Evolutionary conservation across 1,284 basidiomycete species (phyloP).

Genomic region (Puccinia sorghi): DNA sequence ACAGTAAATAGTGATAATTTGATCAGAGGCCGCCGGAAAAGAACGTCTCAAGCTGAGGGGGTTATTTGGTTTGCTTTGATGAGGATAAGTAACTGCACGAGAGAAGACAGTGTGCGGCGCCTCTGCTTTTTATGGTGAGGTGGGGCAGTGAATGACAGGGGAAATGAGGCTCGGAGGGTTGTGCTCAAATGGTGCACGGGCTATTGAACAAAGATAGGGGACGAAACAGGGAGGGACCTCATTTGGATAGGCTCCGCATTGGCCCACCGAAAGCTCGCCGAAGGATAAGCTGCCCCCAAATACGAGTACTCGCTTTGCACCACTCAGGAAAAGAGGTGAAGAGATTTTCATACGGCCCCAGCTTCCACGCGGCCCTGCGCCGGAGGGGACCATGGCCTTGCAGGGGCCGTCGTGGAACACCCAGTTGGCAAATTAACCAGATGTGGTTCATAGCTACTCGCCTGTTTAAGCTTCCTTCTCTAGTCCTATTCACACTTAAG

Average conservation of each 20-base stretch:
- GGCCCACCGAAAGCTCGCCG: too few relatives aligned
- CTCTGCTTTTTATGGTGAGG: not conserved
- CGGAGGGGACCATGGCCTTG: not conserved
- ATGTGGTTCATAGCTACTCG: not conserved
- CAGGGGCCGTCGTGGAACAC: not conserved
- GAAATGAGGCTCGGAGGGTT: too few relatives aligned
- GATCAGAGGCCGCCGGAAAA: not conserved
- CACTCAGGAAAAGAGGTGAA: too few relatives aligned
- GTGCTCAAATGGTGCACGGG: not conserved
- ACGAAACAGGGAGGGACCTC: not conserved
- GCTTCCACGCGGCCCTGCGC: not conserved
- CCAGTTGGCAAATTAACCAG: not conserved
- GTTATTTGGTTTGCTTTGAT: not conserved
- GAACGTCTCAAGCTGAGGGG: not conserved
- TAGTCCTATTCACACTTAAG: too few relatives aligned
- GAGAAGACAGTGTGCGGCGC: too few relatives aligned
- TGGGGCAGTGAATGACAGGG: not conserved
- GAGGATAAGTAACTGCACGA: not conserved
- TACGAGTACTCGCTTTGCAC: too few relatives aligned
- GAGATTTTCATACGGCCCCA: not conserved
- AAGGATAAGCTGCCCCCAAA: too few relatives aligned
- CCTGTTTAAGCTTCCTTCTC: not conserved
- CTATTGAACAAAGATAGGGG: not conserved
- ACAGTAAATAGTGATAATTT: not conserved
- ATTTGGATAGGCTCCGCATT: not conserved